Evolutionary conservation across 2,329 filamentous ascomycete species (phyloP).

Genomic region (Penicillium sp.): DNA sequence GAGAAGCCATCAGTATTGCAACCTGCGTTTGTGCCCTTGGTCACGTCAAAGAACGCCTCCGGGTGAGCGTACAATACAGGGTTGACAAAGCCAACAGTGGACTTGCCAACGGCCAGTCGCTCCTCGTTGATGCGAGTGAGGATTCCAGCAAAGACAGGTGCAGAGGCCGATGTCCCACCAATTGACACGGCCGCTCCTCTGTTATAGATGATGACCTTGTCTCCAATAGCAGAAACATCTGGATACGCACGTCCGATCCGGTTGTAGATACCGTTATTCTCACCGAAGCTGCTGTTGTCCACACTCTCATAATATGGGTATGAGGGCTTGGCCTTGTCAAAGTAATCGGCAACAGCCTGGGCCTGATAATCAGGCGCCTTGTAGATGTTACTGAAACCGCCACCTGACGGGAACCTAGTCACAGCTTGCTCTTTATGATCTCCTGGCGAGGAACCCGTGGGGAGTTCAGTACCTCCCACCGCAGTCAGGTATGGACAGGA

Average conservation of each 20-base stretch:
- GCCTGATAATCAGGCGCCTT: conserved; percentile 41
- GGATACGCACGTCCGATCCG: conserved; percentile 37
- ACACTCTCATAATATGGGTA: conserved; percentile 36
- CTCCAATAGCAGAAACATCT: conserved; percentile 40
- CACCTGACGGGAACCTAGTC: conserved; percentile 42
- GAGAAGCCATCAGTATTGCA: conserved; percentile 33
- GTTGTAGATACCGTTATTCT: conserved; percentile 35
- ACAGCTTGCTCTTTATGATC: conserved; percentile 40
- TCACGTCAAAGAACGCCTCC: conserved; percentile 35
- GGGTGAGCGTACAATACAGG: conserved; percentile 37
- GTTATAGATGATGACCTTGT: conserved; percentile 36
- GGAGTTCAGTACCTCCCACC: conserved; percentile 43
- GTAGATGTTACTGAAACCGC: conserved; percentile 48
- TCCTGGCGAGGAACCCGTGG: conserved; percentile 26
- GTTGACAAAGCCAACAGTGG: conserved; percentile 57
- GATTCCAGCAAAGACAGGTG: conserved; percentile 57
- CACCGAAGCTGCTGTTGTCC: conserved; percentile 34
- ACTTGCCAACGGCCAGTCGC: conserved; percentile 51
- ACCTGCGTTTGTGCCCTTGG: conserved; percentile 31
- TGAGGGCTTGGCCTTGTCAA: conserved; percentile 23
- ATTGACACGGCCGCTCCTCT: conserved; percentile 22
- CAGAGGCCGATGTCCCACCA: conserved; percentile 46
- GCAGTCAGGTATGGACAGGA: conserved; percentile 38
- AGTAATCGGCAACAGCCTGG: conserved; percentile 39
- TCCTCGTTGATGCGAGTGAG: conserved; percentile 57